A percentile compares a stretch with the other conserved stretches of the same genome.
These are phyloP conservation scores for Dipodascopsis uninucleata DNA, from an alignment of 805 yeast genomes.

Conservation along the genomic window DNA sequence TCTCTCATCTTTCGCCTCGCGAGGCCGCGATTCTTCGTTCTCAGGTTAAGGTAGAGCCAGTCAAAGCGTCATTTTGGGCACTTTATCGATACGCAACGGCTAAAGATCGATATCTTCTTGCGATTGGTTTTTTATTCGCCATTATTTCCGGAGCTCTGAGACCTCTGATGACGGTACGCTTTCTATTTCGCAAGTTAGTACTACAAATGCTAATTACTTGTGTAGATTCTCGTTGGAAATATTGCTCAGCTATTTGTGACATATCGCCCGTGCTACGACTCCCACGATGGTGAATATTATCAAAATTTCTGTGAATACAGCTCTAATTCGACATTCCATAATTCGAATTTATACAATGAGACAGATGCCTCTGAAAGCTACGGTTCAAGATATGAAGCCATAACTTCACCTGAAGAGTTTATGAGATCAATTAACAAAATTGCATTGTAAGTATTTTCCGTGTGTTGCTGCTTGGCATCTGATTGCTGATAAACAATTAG, in stretches of 20 bases:
- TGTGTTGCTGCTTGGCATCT: not conserved
- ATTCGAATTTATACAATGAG: not conserved
- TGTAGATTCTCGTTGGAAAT: not conserved
- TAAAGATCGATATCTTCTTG: constrained; percentile 12
- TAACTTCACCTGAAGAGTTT: too few relatives aligned
- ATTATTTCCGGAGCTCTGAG: constrained; percentile 3
- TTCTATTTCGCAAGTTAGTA: not conserved
- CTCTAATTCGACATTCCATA: too few relatives aligned
- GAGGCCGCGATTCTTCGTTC: constrained; percentile 37
- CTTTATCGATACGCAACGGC: constrained; percentile 38
- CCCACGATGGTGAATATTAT: not conserved
- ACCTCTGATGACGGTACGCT: constrained; percentile 4
- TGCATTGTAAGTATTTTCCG: not conserved
- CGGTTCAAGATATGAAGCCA: too few relatives aligned
- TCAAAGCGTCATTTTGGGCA: constrained; percentile 29
- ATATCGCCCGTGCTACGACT: not conserved
- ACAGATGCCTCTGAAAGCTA: too few relatives aligned
- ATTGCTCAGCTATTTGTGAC: constrained; percentile 3
- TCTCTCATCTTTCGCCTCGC: constrained; percentile 30
- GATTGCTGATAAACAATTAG: not conserved
- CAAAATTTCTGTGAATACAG: too few relatives aligned
- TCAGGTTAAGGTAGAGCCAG: constrained; percentile 33
- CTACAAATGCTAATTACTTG: not conserved
- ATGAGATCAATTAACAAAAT: not conserved
- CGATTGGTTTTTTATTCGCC: not conserved